A percentile compares a stretch with the other conserved stretches of the same genome.
Conservation (phyloP, 2,329 filamentous ascomycete genomes). For the Ascochyta lentis region DNA sequence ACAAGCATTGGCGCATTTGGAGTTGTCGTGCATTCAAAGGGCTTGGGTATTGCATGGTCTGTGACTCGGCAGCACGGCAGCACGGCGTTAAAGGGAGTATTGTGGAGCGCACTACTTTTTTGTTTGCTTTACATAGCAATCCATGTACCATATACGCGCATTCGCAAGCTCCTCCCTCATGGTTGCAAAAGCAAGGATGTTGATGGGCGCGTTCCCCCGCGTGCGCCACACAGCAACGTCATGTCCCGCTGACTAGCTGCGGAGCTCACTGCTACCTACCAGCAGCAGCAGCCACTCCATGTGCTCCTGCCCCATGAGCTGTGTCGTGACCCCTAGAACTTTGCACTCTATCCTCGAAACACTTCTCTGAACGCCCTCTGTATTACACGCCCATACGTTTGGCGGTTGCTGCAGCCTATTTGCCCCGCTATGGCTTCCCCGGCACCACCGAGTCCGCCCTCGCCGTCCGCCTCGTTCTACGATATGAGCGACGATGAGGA, state of each 20-base stretch:
- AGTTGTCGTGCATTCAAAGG: constrained; percentile 13
- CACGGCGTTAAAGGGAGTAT: constrained; percentile 2
- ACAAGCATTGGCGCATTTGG: constrained; percentile 28
- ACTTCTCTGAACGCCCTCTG: background rate
- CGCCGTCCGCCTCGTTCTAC: constrained; percentile 88
- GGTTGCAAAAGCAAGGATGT: background rate
- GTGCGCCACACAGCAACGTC: constrained; percentile 21
- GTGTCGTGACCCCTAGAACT: background rate
- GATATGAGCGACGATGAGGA: constrained; percentile 97
- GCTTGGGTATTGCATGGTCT: constrained; percentile 10
- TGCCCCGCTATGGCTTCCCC: constrained; percentile 43
- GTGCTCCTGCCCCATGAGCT: constrained; percentile 15
- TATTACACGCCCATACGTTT: constrained; percentile 3
- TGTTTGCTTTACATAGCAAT: background rate
- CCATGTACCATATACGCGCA: background rate
- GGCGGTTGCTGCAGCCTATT: constrained; percentile 13
- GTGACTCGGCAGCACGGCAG: constrained; percentile 14
- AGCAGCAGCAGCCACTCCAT: constrained; percentile 16
- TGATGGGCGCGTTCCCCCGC: constrained; percentile 10
- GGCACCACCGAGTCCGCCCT: constrained; percentile 57
- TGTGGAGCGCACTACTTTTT: background rate
- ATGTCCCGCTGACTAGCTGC: constrained; percentile 17
- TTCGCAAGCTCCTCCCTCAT: constrained; percentile 4
- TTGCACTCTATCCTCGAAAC: background rate
- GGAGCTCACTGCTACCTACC: constrained; percentile 8